These are phyloP conservation scores for Boletus albobrunnescens DNA, from an alignment of 1,284 basidiomycete genomes.

Conservation along the genomic window DNA sequence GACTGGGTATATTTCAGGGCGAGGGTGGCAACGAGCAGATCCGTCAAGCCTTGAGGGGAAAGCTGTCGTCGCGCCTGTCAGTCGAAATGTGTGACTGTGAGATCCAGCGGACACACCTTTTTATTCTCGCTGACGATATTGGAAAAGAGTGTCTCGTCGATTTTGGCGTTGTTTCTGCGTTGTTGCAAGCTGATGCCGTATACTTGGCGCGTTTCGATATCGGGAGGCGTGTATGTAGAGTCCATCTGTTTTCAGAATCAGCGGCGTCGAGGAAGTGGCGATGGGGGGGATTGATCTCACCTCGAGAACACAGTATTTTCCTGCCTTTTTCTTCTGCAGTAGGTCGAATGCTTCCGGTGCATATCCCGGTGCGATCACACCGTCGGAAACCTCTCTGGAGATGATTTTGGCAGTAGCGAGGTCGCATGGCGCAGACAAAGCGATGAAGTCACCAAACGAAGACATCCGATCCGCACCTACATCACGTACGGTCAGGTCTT, in stretches of 20 bases:
- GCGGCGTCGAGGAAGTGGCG: not conserved
- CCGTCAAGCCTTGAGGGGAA: slow-evolving; percentile 69
- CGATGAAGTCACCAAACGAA: slow-evolving; percentile 98
- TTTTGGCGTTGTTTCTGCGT: slow-evolving; percentile 87
- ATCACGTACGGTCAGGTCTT: slow-evolving; percentile 5
- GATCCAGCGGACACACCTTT: slow-evolving; percentile 44
- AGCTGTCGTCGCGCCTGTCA: slow-evolving; percentile 40
- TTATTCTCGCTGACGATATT: slow-evolving; percentile 90
- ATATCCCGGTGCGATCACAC: slow-evolving; percentile 95
- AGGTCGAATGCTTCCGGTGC: slow-evolving; percentile 86
- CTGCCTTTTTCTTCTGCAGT: slow-evolving; percentile 94
- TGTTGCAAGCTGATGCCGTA: slow-evolving; percentile 93
- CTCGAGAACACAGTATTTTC: slow-evolving; percentile 97
- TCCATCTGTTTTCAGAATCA: slow-evolving; percentile 66
- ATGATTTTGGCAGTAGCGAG: slow-evolving; percentile 94
- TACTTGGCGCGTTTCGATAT: slow-evolving; percentile 90
- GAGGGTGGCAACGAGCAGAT: slow-evolving; percentile 92
- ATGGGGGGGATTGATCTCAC: slow-evolving; percentile 39
- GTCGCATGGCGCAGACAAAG: slow-evolving; percentile 90
- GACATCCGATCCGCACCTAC: slow-evolving; percentile 97
- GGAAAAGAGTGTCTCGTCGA: slow-evolving; percentile 77
- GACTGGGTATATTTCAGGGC: slow-evolving; percentile 99
- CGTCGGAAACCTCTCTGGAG: slow-evolving; percentile 96
- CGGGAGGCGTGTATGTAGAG: slow-evolving; percentile 69
- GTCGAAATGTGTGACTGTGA: not conserved